phyloP scores from a whole-genome alignment of 495 filamentous ascomycete genomes.

The Darksidea phi region DNA sequence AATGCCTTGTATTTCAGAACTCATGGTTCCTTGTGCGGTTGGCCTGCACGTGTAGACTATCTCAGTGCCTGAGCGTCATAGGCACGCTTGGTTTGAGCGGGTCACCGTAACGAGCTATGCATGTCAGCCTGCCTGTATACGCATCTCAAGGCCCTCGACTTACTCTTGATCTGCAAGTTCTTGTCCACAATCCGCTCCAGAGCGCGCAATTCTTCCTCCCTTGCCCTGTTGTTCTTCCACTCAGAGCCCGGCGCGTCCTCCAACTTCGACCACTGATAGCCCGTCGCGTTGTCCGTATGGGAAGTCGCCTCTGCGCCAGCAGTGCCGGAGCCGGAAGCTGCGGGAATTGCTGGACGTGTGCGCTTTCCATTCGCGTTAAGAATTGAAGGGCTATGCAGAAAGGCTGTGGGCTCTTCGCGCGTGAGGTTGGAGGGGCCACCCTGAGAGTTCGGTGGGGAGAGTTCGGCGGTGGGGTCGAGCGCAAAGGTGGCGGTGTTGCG shows the following conservation, averaged over 20 bases:
- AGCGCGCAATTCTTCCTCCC: constrained; percentile 41
- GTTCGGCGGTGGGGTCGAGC: constrained; percentile 41
- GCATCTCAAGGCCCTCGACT: constrained; percentile 8
- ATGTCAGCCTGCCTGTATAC: neutral
- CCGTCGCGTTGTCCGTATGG: constrained; percentile 34
- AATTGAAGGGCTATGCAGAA: constrained; percentile 19
- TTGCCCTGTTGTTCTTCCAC: constrained; percentile 55
- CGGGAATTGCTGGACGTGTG: neutral
- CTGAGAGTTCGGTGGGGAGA: constrained; percentile 59
- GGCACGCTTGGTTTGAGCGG: constrained; percentile 26
- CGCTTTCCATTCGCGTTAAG: constrained; percentile 43
- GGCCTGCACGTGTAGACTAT: neutral
- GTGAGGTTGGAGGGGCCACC: constrained; percentile 26
- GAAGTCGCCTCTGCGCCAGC: neutral
- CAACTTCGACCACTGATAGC: constrained; percentile 42
- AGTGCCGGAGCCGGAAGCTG: neutral
- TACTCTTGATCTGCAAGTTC: constrained; percentile 40
- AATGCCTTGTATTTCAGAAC: no score
- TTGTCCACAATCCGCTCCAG: constrained; percentile 41
- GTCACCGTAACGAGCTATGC: constrained; percentile 29
- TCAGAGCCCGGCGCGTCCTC: constrained; percentile 50
- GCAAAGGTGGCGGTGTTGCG: constrained; percentile 11
- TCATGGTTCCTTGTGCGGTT: neutral
- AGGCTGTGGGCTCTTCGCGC: constrained; percentile 14
- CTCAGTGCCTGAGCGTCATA: constrained; percentile 13